Evolutionary conservation across 805 yeast genomes (phyloP), one percentile per base, ranked within the genome.

Genomic region (Alloascoidea hylecoeti): DNA sequence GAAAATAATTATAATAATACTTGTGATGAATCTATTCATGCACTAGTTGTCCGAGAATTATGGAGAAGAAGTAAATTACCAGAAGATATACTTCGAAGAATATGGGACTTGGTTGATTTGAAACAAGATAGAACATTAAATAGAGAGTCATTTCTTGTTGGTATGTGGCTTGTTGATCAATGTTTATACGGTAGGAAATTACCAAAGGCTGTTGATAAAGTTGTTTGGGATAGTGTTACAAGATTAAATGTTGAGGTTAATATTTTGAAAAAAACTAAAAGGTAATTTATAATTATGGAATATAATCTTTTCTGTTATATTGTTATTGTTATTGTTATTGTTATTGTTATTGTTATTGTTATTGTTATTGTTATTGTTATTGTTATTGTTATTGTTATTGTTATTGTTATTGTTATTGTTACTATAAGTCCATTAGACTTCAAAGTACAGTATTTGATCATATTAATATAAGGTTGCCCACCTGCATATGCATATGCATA

Each of bases 161-260:
- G 98, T 0, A 88, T 83, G 81, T 92, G 98, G 98, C 58, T 88
- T 3, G 88, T 92, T 2, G 99, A 92, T 55, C 98, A 92, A 57
- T 83, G 96, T 52, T 63, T 92, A 12, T 92, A 89, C 52, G 98
- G 98, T 0, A 66, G 94, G 32, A 92, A 92, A 53, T 60, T 92
- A 36, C 97, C 98, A 0, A 67, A 71, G 42, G 57, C 57, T 30
- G 71, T 92, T 4, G 75, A 70, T 33, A 72, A 69, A 3, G 68
- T 66, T 18, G 75, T 89, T 1, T 92, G 97, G 97, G 69, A 72
- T 34, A 81, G 94, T 54, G 81, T 82, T 2, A 61, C 61, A 12
- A 49, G 63, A 36, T 50, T 63, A 33, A 60, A 62, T 35, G 61
- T 63, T 35, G 49, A 56, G 42, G 48, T 58, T 34, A 50, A 58